Evolutionary conservation across 78 protist species (phyloP).

Genomic region (slime mould (Dictyostelium discoideum)): dicty_2.7 NC_007088.5:4391501-4392000

Average conservation of each 20-base stretch:
- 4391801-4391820: conserved; percentile 5
- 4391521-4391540: background rate
- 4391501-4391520: background rate
- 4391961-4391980: background rate
- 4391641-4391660: background rate
- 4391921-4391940: background rate
- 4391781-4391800: conserved; percentile 24
- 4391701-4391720: conserved; percentile 34
- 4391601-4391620: background rate
- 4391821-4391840: background rate
- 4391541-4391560: background rate
- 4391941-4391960: background rate
- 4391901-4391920: conserved; percentile 10
- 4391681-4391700: conserved; percentile 19
- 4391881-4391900: conserved; percentile 13
- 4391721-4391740: background rate
- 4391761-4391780: background rate
- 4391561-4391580: background rate
- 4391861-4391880: conserved; percentile 43
- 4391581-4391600: background rate
- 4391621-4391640: background rate
- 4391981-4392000: no score
- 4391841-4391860: conserved; percentile 54
- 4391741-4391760: background rate
- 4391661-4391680: background rate